Conservation (phyloP, 805 yeast genomes). For the Spathaspora arborariae region DNA sequence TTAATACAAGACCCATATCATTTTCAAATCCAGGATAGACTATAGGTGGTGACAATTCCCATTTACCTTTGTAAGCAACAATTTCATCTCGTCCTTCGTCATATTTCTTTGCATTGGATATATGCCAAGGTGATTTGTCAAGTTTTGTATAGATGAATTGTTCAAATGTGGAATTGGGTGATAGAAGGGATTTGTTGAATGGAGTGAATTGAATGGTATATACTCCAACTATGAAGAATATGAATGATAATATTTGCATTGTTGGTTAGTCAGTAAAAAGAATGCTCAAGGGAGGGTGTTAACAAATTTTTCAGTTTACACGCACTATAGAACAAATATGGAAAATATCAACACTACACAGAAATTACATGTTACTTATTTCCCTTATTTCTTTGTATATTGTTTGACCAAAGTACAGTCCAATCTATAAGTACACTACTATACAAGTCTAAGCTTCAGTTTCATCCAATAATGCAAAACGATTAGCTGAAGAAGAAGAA, state of each 20-base stretch:
- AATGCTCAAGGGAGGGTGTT: not conserved
- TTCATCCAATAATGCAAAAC: slow-evolving; percentile 38
- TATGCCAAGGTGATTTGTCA: slow-evolving; percentile 33
- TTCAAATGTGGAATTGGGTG: slow-evolving; percentile 55
- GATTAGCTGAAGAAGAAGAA: slow-evolving; percentile 10
- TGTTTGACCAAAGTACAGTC: too few species aligned
- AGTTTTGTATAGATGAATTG: slow-evolving; percentile 43
- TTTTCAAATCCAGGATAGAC: slow-evolving; percentile 52
- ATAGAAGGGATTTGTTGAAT: slow-evolving; percentile 31
- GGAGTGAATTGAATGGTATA: slow-evolving; percentile 23
- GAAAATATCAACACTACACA: too few species aligned
- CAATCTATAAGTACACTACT: slow-evolving; percentile 1
- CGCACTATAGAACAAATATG: too few species aligned
- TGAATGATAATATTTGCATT: not conserved
- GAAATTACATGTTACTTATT: too few species aligned
- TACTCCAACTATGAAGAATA: not conserved
- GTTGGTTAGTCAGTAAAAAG: not conserved
- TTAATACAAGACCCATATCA: slow-evolving; percentile 76
- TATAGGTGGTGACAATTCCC: slow-evolving; percentile 58
- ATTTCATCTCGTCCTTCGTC: slow-evolving; percentile 30
- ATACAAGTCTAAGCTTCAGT: slow-evolving; percentile 23
- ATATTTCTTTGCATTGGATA: slow-evolving; percentile 53
- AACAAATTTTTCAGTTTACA: not conserved
- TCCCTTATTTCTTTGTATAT: too few species aligned
- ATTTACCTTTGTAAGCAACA: slow-evolving; percentile 63